Evolutionary conservation across 2,329 filamentous ascomycete genomes (phyloP), one percentile per base, ranked within the genome.

Genomic region (Stromatinia cepivora): DNA sequence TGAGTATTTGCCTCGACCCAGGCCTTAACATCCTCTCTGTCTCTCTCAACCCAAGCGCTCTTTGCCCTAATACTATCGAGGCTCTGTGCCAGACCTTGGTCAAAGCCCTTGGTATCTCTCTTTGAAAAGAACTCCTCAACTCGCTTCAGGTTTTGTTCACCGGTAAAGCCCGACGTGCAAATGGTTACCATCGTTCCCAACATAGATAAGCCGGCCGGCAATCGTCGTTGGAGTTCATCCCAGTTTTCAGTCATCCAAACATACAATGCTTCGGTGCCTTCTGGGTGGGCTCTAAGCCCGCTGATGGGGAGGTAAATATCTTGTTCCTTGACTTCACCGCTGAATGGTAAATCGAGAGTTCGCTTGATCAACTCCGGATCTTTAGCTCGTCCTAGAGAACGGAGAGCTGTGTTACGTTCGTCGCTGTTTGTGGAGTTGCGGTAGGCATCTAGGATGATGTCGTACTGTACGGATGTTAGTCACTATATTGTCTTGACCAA

Each of bases 301-400:
- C 88, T 87, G 52, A 95, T 87, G 1, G 94, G 94, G 78, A 97
- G 88, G 82, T 97, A 97, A 73, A 97, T 89, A 79, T 98, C 94
- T 80, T 97, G 94, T 73, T 92, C 93, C 84, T 96, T 97, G 81
- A 97, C 91, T 74, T 97, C 90, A 71, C 90, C 88, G 79, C 88
- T 88, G 69, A 94, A 85, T 45, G 93, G 85, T 72, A 97, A 84
- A 42, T 84, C 86, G 20, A 98, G 85, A 4, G 93, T 94, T 71
- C 88, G 88, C 82, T 95, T 83, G 79, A 97, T 94, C 62, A 97
- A 87, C 73, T 90, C 88, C 1, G 92, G 89, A 69, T 91, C 86
- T 78, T 90, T 90, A 59, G 92, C 89, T 64, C 93, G 88, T 64
- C 94, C 94, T 31, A 98, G 86, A 45, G 87, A 88, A 75, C 94